Conservation (phyloP, 225 moss, liverwort and hornwort genomes). For the Climacium dendroides region DNA sequence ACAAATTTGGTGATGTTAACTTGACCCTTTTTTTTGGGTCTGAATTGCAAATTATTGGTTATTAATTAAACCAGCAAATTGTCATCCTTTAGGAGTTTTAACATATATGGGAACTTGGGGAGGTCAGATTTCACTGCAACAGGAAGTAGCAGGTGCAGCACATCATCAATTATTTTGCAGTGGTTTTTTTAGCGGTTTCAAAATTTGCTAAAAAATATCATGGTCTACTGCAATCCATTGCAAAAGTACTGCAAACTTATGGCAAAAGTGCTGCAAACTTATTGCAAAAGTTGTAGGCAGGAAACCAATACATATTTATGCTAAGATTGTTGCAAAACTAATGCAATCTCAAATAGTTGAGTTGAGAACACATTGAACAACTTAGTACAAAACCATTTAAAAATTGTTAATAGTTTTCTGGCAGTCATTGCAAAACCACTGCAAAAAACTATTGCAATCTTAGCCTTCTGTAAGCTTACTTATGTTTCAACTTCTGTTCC, state of each 20-base stretch:
- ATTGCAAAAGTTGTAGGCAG: no score
- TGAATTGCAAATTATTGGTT: background rate
- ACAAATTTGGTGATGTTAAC: background rate
- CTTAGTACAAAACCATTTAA: background rate
- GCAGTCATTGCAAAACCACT: accelerated
- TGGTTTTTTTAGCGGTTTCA: background rate
- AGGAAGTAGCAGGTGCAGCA: background rate
- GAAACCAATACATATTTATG: background rate
- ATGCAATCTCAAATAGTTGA: background rate
- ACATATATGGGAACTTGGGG: background rate
- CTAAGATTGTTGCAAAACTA: background rate
- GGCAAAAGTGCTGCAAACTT: background rate
- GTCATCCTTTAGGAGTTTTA: background rate
- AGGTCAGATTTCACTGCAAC: background rate
- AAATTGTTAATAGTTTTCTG: background rate
- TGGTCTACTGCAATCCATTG: background rate
- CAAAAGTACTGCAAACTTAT: background rate
- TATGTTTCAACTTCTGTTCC: background rate
- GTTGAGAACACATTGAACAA: background rate
- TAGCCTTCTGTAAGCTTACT: background rate
- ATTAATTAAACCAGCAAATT: background rate
- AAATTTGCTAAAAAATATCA: background rate
- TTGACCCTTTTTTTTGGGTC: background rate
- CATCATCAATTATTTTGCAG: background rate
- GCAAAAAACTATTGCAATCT: background rate